Evolutionary conservation across 2,329 filamentous ascomycete species (phyloP), one percentile per base, ranked within the genome.

Genomic region (Periconia macrospinosa): DNA sequence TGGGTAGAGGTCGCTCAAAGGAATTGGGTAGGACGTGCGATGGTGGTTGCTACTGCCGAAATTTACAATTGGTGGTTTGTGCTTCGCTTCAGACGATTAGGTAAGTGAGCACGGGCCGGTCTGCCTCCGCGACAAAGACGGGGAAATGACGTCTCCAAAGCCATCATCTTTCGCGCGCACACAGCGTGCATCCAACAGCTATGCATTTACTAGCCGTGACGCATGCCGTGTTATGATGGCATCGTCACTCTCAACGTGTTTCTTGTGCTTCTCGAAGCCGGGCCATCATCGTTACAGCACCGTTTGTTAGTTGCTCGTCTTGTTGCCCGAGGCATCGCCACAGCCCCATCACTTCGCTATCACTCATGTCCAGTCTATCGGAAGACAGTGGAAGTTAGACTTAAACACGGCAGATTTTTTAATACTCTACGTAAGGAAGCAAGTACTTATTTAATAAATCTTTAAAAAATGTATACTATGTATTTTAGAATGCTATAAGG

Each of bases 1-100:
- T 37, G 40, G 49, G 50, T 23, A 44, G 53, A 49, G 54, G 53
- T 49, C 49, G 48, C 45, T 54, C 50, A 42, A 45, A 47, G 47
- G 43, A 23, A 17, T n/a, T 44, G 8, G 17, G 41, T 19, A 19
- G 18, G 43, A 17, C 47, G 47, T 42, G 33, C 33, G 41, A 43
- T 43, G 41, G 41, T 43, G 44, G 27, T 33, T 30, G 8, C 43
- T 45, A 30, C 41, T 43, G 41, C 41, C 44, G 44, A 43, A 43
- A 37, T 37, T 37, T 37, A 37, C 33, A 37, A 37, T 37, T 37
- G 33, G 33, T 37, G 33, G 33, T 37, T 37, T 37, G 33, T 37
- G 33, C 27, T 3, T 45, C 41, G 33, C 48, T 35, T 6, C 17
- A 17, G 6, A 43, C 3, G 41, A 8, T 23, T 43, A 43, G 41